A percentile compares a stretch with the other conserved stretches of the same genome.
phyloP scores from a whole-genome alignment of 2,329 filamentous ascomycete genomes.

The Davidsoniella virescens region DNA sequence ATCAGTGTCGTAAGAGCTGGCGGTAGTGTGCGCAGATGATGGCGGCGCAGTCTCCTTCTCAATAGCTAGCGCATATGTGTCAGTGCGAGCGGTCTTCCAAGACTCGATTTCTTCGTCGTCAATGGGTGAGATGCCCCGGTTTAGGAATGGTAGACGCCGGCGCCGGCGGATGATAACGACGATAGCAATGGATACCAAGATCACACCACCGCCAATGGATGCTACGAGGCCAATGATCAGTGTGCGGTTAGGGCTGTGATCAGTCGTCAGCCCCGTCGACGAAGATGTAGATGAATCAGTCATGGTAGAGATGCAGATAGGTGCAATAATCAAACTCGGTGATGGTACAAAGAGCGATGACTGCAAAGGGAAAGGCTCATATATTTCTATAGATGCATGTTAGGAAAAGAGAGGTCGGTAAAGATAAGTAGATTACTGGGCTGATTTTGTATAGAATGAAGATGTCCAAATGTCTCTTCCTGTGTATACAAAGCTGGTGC shows the following conservation, averaged over 20 bases:
- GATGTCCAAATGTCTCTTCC: too few relatives aligned
- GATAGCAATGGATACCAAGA: constrained; percentile 21
- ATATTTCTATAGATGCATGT: too few relatives aligned
- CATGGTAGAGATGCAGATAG: too few relatives aligned
- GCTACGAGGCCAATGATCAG: constrained; percentile 36
- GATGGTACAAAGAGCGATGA: too few relatives aligned
- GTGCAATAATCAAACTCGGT: too few relatives aligned
- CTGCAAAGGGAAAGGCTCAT: too few relatives aligned
- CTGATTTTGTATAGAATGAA: too few relatives aligned
- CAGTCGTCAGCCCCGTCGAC: too few relatives aligned
- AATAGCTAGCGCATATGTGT: constrained; percentile 1
- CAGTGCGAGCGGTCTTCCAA: constrained; percentile 33
- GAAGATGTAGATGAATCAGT: too few relatives aligned
- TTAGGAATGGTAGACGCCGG: constrained; percentile 27
- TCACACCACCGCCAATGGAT: constrained; percentile 28
- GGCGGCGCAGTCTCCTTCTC: constrained; percentile 17
- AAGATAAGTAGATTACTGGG: too few relatives aligned
- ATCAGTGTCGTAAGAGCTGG: not conserved
- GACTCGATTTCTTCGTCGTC: constrained; percentile 50
- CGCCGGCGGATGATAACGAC: constrained; percentile 25
- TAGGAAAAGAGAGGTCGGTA: too few relatives aligned
- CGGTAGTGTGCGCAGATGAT: not conserved
- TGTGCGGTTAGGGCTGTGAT: constrained; percentile 21
- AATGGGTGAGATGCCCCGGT: constrained; percentile 43
- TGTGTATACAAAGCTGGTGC: too few relatives aligned